Base-by-base conservation (phyloP, 306 rosid species). In the Mimosa pudica region DNA sequence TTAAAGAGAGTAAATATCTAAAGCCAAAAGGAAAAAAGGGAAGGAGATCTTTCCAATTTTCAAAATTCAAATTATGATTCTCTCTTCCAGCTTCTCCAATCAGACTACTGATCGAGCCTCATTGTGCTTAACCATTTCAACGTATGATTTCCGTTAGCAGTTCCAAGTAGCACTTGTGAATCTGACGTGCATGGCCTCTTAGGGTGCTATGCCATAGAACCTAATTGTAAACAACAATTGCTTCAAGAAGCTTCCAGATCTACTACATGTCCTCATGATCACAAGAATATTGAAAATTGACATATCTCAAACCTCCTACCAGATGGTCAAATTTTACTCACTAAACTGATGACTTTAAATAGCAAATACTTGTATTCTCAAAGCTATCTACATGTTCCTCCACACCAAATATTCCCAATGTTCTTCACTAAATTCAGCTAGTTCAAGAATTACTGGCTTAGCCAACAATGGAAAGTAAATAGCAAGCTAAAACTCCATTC, bases 51-150 rank as follows among this genome's bases (percentile, higher is more conserved):
- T 18, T 18, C 10, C 51, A 45, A 44, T 20, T 69, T 69, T 69
- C n/a, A 20, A 9, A 18, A 68, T 18, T 68, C 35, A 51, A 9
- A 69, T 0, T 13, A n/a, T 1, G 1, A 44, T 69, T 69, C 55
- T 32, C 49, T 69, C 73, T 45, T 32, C 10, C 36, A 9, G 12
- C 64, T 58, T 24, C 65, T 60, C 55, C 36, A 4, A 69, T n/a
- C 36, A 48, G 8, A 48, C 17, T 51, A 16, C 9, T 51, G 10
- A 17, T 18, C 6, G 17, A 38, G 11, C 48, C 51, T 54, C 14
- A 16, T 47, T 38, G 49, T 61, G 46, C 6, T 60, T 60, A 18
- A 60, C 61, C 44, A 47, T 79, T 79, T 46, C 52, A 20, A 63
- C 63, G n/a, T 9, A 70, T 68, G 45, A 36, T 49, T 63, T 5